Conservation (phyloP, 768 basidiomycete species). For the Lactarius hengduanensis region DNA sequence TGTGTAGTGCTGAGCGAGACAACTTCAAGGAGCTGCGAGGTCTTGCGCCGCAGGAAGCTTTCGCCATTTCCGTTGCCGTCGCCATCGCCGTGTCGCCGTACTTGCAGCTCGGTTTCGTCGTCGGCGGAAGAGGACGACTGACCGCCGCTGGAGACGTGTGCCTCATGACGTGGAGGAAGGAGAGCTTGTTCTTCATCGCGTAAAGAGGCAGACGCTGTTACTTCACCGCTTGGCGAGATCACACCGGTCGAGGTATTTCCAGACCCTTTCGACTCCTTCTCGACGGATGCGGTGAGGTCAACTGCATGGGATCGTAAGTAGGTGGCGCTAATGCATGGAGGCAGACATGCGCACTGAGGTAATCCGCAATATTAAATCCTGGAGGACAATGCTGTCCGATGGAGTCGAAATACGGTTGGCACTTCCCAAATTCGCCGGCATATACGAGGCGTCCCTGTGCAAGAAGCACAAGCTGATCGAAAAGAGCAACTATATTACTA, state of each 20-base stretch:
- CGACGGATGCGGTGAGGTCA: constrained; percentile 46
- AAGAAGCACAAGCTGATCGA: constrained; percentile 87
- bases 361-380: constrained; percentile 98
- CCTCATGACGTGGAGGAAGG: neutral
- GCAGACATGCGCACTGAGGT: constrained; percentile 61
- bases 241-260: constrained; percentile 34
- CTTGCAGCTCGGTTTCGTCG: constrained; percentile 55
- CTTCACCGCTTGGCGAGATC: constrained; percentile 38
- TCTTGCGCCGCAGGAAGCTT: constrained; percentile 63
- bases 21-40: constrained; percentile 67
- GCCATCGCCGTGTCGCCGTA: constrained; percentile 44
- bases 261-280: constrained; percentile 39
- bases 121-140: constrained; percentile 36
- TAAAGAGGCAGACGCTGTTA: constrained; percentile 38
- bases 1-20: constrained; percentile 42
- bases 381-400: constrained; percentile 85
- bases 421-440: constrained; percentile 71
- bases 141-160: constrained; percentile 16
- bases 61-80: constrained; percentile 40
- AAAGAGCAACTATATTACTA: constrained; percentile 94
- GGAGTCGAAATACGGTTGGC: constrained; percentile 75
- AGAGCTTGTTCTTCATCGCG: constrained; percentile 73
- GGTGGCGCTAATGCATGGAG: neutral
- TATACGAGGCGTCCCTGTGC: constrained; percentile 84
- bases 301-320: constrained; percentile 35